These are phyloP conservation scores for Sherardia arvensis DNA, from an alignment of 257 asterid genomes.

Conservation along the genomic window DNA sequence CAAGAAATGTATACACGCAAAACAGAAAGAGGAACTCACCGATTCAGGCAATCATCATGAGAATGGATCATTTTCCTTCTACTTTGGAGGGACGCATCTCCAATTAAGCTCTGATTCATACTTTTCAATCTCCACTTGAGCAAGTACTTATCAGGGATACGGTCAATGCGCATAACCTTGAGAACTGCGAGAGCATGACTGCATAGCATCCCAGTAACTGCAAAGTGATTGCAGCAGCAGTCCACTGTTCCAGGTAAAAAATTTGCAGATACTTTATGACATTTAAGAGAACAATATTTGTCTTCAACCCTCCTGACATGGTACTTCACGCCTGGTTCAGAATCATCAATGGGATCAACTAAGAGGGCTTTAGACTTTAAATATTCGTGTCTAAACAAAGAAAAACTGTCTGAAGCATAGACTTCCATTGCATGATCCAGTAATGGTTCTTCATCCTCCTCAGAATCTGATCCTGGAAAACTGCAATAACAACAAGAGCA, in stretches of 20 bases:
- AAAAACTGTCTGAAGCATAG: slow-evolving; percentile 6
- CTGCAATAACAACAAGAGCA: background rate
- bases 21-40: slow-evolving; percentile 8
- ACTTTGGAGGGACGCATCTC: background rate
- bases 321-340: too few species aligned
- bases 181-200: background rate
- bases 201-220: too few species aligned
- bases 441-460: slow-evolving; percentile 7
- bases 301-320: too few species aligned
- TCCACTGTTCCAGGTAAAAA: too few species aligned
- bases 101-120: background rate
- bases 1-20: background rate
- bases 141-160: slow-evolving; percentile 12
- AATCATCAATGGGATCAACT: too few species aligned
- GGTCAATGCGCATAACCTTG: background rate
- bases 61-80: background rate
- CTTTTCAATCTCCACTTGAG: slow-evolving; percentile 15
- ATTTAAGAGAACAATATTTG: too few species aligned
- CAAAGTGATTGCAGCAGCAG: too few species aligned
- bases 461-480: background rate
- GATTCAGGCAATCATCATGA: slow-evolving; percentile 6
- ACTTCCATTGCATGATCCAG: slow-evolving; percentile 8
- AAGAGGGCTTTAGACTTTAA: background rate
- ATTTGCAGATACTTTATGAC: too few species aligned
- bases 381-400: slow-evolving; percentile 12